A percentile compares a stretch with the other conserved stretches of the same genome.
Conservation (phyloP, 495 filamentous ascomycete genomes). For the Aspergillus sclerotioniger region DNA sequence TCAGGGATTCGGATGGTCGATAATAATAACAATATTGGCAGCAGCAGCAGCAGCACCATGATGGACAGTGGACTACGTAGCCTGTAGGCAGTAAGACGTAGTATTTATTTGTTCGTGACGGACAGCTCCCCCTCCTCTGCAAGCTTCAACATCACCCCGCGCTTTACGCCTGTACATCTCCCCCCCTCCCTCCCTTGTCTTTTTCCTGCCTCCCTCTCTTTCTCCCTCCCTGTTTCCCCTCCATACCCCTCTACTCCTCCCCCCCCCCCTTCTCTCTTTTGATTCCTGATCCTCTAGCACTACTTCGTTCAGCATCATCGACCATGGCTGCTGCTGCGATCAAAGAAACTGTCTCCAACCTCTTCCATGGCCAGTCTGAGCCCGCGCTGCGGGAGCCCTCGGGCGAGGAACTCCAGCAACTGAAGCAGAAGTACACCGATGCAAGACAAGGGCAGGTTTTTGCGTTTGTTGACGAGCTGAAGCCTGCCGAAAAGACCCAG, state of each 20-base stretch:
- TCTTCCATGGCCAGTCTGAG: constrained; percentile 49
- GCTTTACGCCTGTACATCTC: not conserved
- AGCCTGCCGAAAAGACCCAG: constrained; percentile 64
- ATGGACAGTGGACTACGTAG: not conserved
- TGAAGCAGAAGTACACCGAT: constrained; percentile 73
- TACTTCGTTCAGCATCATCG: not conserved
- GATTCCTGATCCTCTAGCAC: constrained; percentile 5
- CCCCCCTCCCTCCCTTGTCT: not conserved
- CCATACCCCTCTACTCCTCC: constrained; percentile 1
- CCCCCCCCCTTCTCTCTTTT: constrained; percentile 5
- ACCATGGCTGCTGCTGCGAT: constrained; percentile 46
- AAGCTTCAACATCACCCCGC: constrained; percentile 16
- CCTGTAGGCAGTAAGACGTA: not conserved
- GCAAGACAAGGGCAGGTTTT: constrained; percentile 90
- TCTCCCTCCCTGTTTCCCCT: not conserved
- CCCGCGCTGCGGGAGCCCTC: constrained; percentile 63
- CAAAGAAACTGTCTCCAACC: constrained; percentile 54
- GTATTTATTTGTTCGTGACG: constrained; percentile 8
- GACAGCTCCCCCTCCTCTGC: constrained; percentile 2
- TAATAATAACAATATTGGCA: not conserved
- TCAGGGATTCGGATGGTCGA: not conserved
- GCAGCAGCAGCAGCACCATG: not conserved
- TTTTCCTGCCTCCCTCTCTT: not conserved
- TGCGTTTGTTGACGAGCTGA: constrained; percentile 81
- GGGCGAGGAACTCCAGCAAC: constrained; percentile 65